Base-by-base conservation (phyloP, 2,329 filamentous ascomycete species). In the Curvularia spicifera region DNA sequence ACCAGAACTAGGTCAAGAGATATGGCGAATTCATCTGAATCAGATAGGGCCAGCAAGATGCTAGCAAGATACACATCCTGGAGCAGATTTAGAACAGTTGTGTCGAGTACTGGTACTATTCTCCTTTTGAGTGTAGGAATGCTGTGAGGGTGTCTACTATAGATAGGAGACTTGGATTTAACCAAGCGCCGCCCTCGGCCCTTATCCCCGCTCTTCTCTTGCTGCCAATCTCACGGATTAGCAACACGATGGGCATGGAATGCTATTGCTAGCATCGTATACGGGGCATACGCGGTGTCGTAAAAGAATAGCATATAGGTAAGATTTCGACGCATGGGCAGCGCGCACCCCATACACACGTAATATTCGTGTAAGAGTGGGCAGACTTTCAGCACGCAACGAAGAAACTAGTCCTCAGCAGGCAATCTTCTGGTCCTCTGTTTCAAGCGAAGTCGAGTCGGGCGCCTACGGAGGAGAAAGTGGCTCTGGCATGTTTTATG, bases 401-500 rank as follows among this genome's bases (percentile, higher is more conserved):
- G 5, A 37, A 6, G 33, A 13, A n/a, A 13, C 13, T n/a, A 37
- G 33, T n/a, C 33, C 18, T 22, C 20, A 12, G 39, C 45, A 13
- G 35, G 47, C 8, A 24, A 24, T n/a, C 24, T 50, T 29, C 13
- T 35, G 35, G 22, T 31, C 28, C 10, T 29, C 33, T 12, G 35
- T 39, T 24, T 29, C 33, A 39, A 39, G 24, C 40, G 6, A 5
- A 29, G 4, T 26, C 47, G 24, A 50, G 8, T 31, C 15, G 35
- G 35, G 47, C 28, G 47, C 13, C 18, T 20, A n/a, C 10, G 31
- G 31, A n/a, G 35, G 24, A 24, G 37, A 10, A 42, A 15, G 47
- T 31, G 35, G 47, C 47, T 40, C 24, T 50, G 35, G 39, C 22
- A 13, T 50, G 47, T 35, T 50, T 50, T 26, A 24, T 39, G 33